These are phyloP conservation scores for Pichia cabralensis DNA, from an alignment of 805 yeast species.

Conservation along the genomic window DNA sequence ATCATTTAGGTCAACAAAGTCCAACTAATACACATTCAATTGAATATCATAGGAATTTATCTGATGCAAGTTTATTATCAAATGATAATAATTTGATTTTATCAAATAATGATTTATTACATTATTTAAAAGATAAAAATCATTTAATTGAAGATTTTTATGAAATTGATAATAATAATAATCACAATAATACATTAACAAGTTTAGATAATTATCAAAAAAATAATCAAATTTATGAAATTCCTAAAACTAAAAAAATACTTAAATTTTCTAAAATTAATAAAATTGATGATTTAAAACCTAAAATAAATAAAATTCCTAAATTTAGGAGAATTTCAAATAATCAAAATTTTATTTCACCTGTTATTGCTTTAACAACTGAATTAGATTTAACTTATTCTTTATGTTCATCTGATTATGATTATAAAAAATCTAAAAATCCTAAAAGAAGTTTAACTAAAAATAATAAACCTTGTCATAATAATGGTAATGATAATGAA, in stretches of 20 bases:
- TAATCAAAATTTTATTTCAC: slow-evolving; percentile 53
- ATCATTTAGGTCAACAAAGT: slow-evolving; percentile 3
- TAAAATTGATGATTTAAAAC: slow-evolving; percentile 45
- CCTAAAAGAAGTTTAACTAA: slow-evolving; percentile 90
- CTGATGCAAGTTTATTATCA: slow-evolving; percentile 1
- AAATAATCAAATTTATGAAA: neutral
- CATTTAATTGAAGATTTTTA: neutral
- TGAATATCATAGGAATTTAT: neutral
- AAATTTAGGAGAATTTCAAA: slow-evolving; percentile 64
- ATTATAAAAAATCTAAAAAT: slow-evolving; percentile 73
- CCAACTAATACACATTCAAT: neutral
- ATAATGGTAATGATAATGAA: slow-evolving; percentile 80
- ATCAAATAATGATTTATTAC: neutral
- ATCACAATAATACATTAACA: neutral
- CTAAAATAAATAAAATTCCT: slow-evolving; percentile 50
- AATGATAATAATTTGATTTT: neutral
- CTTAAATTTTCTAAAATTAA: slow-evolving; percentile 40
- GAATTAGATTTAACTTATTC: slow-evolving; percentile 72
- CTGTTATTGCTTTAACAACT: slow-evolving; percentile 69
- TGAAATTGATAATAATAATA: neutral
- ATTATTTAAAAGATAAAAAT: no score
- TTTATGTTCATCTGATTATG: slow-evolving; percentile 76
- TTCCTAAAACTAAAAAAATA: neutral
- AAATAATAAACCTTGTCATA: slow-evolving; percentile 73
- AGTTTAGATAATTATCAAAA: neutral